Evolutionary conservation across 805 yeast species (phyloP), one percentile per base, ranked within the genome.

Genomic region (Hanseniaspora valbyensis): DNA sequence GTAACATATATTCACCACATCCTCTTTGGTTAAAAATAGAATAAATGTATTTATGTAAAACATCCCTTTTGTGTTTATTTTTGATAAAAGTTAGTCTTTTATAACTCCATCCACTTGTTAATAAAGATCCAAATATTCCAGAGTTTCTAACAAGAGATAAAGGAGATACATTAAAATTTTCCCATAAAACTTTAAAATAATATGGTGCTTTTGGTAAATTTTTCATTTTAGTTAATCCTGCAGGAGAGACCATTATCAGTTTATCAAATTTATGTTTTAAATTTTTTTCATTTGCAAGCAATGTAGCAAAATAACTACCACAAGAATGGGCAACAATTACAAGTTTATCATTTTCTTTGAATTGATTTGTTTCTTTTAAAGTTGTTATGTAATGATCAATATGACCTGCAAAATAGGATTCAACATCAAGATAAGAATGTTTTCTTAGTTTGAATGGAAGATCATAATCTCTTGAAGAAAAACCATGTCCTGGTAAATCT

Each of bases 1-100:
- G 83, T 56, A 92, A 69, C 71, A 90, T 80, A 62, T 90, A 90
- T 66, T 90, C 98, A 6, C 97, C 97, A 0, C 94, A 84, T 0
- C 98, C 98, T 3, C 72, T 76, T 7, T 85, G 81, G 56, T 81
- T 84, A 70, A 92, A 92, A 12, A 89, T 85, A 3, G 80, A 76
- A 64, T 90, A 89, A 0, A 90, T 70, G 62, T 92, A 92, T 56
- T 72, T 70, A 60, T 92, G 97, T 56, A 90, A 67, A 5, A 76
- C 68, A 21, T 65, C 10, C 29, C 39, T 18, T 49, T 48, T 44
- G 21, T 72, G 65, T 58, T 80, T 81, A 28, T 59, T 61, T 2
- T 52, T 1, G 69, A 59, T 37, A 85, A 66, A 38, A 74, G 71
- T 21, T 62, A 92, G 90, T 45, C 97, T 66, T 49, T 96, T 70